Evolutionary conservation across 1,284 basidiomycete species (phyloP).

Genomic region (Pterulicium gracile): DNA sequence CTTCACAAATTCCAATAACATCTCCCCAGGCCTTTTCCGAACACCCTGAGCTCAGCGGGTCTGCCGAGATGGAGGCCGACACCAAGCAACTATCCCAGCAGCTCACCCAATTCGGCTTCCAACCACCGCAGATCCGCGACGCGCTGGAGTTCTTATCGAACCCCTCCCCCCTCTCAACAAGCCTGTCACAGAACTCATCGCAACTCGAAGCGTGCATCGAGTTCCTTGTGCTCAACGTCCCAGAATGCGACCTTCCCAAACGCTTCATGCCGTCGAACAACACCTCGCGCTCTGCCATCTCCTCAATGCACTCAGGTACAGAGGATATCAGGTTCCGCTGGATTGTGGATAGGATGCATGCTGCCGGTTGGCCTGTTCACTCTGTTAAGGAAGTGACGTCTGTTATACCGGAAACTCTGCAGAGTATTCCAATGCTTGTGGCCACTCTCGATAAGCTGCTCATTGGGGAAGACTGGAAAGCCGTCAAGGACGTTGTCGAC

Average conservation of each 20-base stretch:
- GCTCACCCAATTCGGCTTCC: constrained; percentile 49
- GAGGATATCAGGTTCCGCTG: constrained; percentile 68
- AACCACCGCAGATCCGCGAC: constrained; percentile 33
- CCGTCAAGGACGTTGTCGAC: constrained; percentile 9
- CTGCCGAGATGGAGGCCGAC: constrained; percentile 37
- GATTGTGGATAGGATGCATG: constrained; percentile 76
- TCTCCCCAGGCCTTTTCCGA: constrained; percentile 44
- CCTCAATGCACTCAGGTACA: constrained; percentile 44
- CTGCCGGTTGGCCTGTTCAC: constrained; percentile 76
- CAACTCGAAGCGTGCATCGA: constrained; percentile 63
- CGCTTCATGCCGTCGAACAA: constrained; percentile 51
- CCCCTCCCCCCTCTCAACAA: constrained; percentile 39
- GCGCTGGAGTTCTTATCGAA: constrained; percentile 41
- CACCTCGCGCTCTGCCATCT: constrained; percentile 62
- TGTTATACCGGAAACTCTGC: constrained; percentile 23
- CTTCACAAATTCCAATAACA: no score
- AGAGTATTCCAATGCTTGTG: constrained; percentile 41
- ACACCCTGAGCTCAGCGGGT: constrained; percentile 41
- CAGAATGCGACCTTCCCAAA: constrained; percentile 70
- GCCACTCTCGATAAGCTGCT: constrained; percentile 39
- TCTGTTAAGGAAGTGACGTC: constrained; percentile 48
- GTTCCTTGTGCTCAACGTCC: constrained; percentile 64
- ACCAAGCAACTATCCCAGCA: constrained; percentile 28
- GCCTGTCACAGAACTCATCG: constrained; percentile 35
- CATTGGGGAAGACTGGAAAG: constrained; percentile 26